Conservation (phyloP, 257 asterid species). For the Ilex asprella region DNA sequence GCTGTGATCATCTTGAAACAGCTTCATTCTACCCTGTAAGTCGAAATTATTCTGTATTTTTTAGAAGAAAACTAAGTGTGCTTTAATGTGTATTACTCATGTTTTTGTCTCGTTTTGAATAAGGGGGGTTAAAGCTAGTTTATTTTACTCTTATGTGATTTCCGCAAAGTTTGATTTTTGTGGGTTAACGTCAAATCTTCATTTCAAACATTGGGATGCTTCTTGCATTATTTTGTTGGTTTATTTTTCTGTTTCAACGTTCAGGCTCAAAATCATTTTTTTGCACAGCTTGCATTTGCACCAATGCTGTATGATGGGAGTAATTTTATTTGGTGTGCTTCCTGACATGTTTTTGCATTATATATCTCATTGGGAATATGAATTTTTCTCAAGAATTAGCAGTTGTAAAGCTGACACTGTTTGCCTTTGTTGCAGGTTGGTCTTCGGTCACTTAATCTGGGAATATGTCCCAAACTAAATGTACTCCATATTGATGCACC, state of each 20-base stretch:
- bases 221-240: neutral
- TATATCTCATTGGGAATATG: neutral
- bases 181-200: neutral
- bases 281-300: too few species aligned
- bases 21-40: conserved; percentile 92
- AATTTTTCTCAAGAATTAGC: neutral
- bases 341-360: neutral
- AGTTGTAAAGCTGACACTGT: neutral
- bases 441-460: conserved; percentile 83
- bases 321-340: too few species aligned
- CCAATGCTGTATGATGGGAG: neutral
- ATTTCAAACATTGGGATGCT: neutral
- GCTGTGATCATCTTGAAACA: conserved; percentile 92
- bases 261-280: too few species aligned
- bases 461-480: conserved; percentile 90
- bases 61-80: neutral
- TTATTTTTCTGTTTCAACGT: neutral
- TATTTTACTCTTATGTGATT: neutral
- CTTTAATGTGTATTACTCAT: too few species aligned
- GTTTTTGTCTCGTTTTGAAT: too few species aligned
- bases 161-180: neutral
- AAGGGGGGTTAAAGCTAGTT: neutral
- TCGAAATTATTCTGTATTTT: conserved; percentile 2
- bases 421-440: conserved; percentile 60
- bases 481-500: conserved; percentile 76